Base-by-base conservation (phyloP, 768 basidiomycete species). In the Fistulinella prunicolor region DNA sequence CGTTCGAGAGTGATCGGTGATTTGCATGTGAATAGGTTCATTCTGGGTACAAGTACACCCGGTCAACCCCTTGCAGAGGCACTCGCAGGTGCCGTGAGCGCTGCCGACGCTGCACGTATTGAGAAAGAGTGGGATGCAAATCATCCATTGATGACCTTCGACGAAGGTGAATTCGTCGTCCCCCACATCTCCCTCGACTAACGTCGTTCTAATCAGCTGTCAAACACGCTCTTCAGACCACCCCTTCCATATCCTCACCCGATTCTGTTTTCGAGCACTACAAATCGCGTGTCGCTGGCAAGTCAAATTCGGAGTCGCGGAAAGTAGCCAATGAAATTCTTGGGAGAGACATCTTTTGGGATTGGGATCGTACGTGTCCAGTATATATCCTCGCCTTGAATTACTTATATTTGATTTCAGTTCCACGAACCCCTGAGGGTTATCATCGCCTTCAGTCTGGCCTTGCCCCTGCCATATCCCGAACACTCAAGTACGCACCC, bases 371-470 rank as follows among this genome's bases (percentile, higher is more conserved):
- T 89, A 60, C 56, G 86, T 72, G 6, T 43, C n/a, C 38, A 32
- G 19, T 36, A 21, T 5, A 35, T 29, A 14, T 26, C 41, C 13
- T 42, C 8, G 17, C 34, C 4, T 42, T 13, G 19, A 29, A 1
- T 1, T 23, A 12, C 36, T 61, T 39, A 49, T 38, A 12, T 38
- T 17, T 1, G 16, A 43, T 42, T 26, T n/a, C 53, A 91, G 89
- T 85, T 38, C 90, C 92, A 6, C 81, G 90, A 23, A 96, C 93
- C 1, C 79, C 84, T 22, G 93, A 95, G 72, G 94, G 94, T 13
- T 94, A 91, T 65, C 89, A 94, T 59, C 91, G 91, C 64, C 89
- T 85, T 56, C 82, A 82, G 23, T 82, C 89, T 8, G 93, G 93
- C 13, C 69, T 92, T 39, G 83, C 86, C 58, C 78, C 87, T 6